Evolutionary conservation across 1,139 yeast genomes (phyloP).

Genomic region (Yamadazyma buinensis): DNA sequence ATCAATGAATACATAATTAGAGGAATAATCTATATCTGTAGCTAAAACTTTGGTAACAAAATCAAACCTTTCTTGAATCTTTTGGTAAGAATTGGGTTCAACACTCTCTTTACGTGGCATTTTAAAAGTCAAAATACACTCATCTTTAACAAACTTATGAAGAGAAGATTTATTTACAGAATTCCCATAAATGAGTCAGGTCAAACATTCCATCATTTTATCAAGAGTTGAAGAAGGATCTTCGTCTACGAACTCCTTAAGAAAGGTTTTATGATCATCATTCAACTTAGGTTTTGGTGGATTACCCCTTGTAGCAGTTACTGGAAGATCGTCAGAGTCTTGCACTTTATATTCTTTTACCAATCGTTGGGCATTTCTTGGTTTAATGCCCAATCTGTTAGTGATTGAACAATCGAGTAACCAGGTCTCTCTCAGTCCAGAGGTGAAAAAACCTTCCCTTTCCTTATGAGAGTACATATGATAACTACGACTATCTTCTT

Average conservation of each 20-base stretch:
- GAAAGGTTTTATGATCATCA: conserved; percentile 10
- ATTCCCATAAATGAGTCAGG: conserved; percentile 5
- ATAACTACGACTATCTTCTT: no score
- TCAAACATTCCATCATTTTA: conserved; percentile 6
- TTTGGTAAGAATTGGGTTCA: conserved; percentile 4
- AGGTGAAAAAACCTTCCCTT: no score
- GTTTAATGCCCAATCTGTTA: conserved; percentile 6
- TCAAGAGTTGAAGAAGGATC: conserved; percentile 9
- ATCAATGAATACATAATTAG: conserved; percentile 11
- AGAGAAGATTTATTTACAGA: no score
- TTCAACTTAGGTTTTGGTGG: no score
- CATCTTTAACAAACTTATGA: conserved; percentile 8
- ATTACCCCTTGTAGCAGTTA: no score
- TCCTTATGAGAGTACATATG: no score
- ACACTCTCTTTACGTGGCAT: conserved; percentile 5
- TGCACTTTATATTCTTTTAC: conserved; percentile 11
- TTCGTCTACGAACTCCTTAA: conserved; percentile 7
- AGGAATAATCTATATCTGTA: conserved; percentile 6
- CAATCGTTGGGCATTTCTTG: conserved; percentile 10
- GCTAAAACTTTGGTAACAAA: conserved; percentile 7
- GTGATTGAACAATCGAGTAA: conserved; percentile 9
- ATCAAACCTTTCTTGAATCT: conserved; percentile 8
- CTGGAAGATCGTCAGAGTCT: no score
- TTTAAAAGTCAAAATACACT: conserved; percentile 6
- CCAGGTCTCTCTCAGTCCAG: conserved; percentile 10